Percentiles rank a stretch among this genome's conserved stretches.
Conservation (phyloP, 179 eudicot species). For the Gypsophila paniculata region DNA sequence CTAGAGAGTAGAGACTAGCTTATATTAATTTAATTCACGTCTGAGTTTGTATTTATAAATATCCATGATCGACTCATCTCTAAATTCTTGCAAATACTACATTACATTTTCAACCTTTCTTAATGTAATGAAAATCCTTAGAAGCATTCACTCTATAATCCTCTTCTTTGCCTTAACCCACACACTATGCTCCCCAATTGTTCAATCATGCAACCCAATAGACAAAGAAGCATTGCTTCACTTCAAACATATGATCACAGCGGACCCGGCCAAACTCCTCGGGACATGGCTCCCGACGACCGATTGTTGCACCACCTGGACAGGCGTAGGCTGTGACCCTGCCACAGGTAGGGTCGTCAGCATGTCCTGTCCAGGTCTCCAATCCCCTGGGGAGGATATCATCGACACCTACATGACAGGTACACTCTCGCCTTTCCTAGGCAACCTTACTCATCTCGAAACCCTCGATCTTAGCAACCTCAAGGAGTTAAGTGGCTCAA, state of each 20-base stretch:
- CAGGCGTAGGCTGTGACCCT: constrained; percentile 46
- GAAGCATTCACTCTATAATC: neutral
- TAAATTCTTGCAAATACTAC: neutral
- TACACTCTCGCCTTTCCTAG: constrained; percentile 52
- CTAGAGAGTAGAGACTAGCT: neutral
- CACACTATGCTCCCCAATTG: neutral
- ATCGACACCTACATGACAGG: constrained; percentile 52
- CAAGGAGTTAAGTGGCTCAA: constrained; percentile 41
- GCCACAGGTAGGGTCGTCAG: constrained; percentile 41
- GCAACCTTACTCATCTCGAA: constrained; percentile 43
- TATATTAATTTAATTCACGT: neutral
- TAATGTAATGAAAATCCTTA: neutral
- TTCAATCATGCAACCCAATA: constrained; percentile 37
- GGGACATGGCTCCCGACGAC: constrained; percentile 44
- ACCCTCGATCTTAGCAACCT: constrained; percentile 53
- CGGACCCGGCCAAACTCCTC: constrained; percentile 43
- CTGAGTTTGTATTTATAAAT: neutral
- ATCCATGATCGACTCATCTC: neutral
- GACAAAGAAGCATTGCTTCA: constrained; percentile 51
- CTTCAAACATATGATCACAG: constrained; percentile 47
- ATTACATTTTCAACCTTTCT: neutral
- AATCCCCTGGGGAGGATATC: constrained; percentile 32
- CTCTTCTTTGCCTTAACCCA: constrained; percentile 1
- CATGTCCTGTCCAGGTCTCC: constrained; percentile 43
- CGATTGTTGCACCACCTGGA: constrained; percentile 59